Base-by-base conservation (phyloP, 768 basidiomycete genomes). In the Sporobolomyces roseus region DNA sequence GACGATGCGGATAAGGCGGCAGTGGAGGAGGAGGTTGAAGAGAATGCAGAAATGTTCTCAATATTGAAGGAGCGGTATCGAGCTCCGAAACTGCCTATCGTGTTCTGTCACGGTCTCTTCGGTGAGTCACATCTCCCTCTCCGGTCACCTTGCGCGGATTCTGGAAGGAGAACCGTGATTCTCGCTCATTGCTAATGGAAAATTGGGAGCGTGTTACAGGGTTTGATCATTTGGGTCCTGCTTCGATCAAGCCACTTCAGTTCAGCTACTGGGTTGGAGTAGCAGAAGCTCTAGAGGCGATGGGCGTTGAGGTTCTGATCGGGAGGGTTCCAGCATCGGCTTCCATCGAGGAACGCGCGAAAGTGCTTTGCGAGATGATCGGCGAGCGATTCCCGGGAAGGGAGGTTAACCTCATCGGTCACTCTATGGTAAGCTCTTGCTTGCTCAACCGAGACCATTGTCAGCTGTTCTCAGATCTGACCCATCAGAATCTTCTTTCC, bases 211-310 rank as follows among this genome's bases (percentile, higher is more conserved):
- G n/a, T n/a, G n/a, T n/a, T 41, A 41, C 69, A 12, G 91, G 91
- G 1, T 93, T 93, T 71, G 91, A 93, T 77, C 87, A 86, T 0
- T 84, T 93, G 73, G 88, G 85, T 4, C 87, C 91, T 29, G 88
- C 89, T 1, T 86, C 29, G 84, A 3, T 80, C 87, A 51, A 87
- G 17, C 87, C 91, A 6, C 74, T 97, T 23, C 86, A 93, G 75
- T 91, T 99, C 48, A 83, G 88, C 3, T 93, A 99, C 78, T 99
- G 96, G 96, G 85, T 94, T 43, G 96, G 96, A 10, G 94, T 99
- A 71, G 88, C 89, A 75, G 91, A 97, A 77, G 92, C 89, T 23
- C 82, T 99, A 10, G 87, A 93, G 75, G 84, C 88, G 43, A 92
- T 89, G 76, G 93, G 91, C 23, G 84, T 84, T 17, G 88, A 98